Evolutionary conservation across 257 asterid species (phyloP).

Genomic region (Osmanthus fragrans): DNA sequence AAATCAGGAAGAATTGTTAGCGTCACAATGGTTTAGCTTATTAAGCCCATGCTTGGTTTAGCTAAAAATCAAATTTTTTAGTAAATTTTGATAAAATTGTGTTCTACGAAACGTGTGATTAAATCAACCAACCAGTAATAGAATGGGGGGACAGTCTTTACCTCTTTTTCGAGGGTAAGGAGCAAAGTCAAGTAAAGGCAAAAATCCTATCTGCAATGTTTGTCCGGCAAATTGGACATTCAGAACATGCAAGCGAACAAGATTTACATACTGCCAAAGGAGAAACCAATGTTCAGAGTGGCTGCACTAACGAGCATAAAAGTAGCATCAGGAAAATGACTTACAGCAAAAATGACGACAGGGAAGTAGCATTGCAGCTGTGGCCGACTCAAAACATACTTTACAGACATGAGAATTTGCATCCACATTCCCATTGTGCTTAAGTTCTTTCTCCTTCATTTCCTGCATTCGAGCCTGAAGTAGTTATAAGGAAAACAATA

Average conservation of each 20-base stretch:
- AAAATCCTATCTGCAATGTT: slow-evolving; percentile 77
- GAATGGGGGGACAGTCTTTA: neutral
- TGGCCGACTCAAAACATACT: slow-evolving; percentile 92
- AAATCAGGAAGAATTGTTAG: slow-evolving; percentile 4
- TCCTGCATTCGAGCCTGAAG: slow-evolving; percentile 90
- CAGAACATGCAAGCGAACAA: slow-evolving; percentile 92
- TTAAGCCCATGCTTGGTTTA: too few relatives aligned
- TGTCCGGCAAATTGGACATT: slow-evolving; percentile 85
- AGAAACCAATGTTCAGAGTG: slow-evolving; percentile 20
- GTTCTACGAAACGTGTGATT: too few relatives aligned
- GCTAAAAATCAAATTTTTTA: neutral
- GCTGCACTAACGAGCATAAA: neutral
- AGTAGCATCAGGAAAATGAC: slow-evolving; percentile 25
- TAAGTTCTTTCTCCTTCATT: slow-evolving; percentile 88
- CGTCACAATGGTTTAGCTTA: neutral
- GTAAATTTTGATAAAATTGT: too few relatives aligned
- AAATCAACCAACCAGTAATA: neutral
- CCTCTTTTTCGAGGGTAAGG: slow-evolving; percentile 33
- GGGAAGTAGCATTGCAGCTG: slow-evolving; percentile 96
- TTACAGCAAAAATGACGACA: slow-evolving; percentile 98
- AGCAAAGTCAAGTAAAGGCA: slow-evolving; percentile 57
- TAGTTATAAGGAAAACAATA: slow-evolving; percentile 7
- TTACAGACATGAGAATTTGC: slow-evolving; percentile 80
- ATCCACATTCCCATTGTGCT: slow-evolving; percentile 70
- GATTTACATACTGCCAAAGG: slow-evolving; percentile 85